Base-by-base conservation (phyloP, 1,284 basidiomycete species). In the Athelia sp. region DNA sequence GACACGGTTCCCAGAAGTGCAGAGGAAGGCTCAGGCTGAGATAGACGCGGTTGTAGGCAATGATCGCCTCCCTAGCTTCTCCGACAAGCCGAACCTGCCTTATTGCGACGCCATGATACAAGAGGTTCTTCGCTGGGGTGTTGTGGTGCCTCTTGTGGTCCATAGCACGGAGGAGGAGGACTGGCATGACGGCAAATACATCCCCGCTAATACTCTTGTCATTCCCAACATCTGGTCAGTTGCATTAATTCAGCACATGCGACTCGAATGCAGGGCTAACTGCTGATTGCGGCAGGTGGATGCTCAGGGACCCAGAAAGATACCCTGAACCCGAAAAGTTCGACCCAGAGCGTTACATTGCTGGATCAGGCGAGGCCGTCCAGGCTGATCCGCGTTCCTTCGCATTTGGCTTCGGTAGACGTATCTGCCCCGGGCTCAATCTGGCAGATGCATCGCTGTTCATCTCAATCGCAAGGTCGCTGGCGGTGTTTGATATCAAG, bases 391-490 rank as follows among this genome's bases (percentile, higher is more conserved):
- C 45, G 9, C 45, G 45, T 9, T 8, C 24, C 4, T 31, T 46
- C 23, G 22, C 24, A 4, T 46, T 46, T 46, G 45, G 45, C 4
- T 46, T 46, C 22, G 45, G 45, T 11, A 29, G 45, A 17, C 24
- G 45, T 44, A 43, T 45, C 34, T 52, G 22, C 48, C 52, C 54
- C 79, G 78, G 79, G 4, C 50, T 73, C 52, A 72, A 78, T 56
- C 70, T 84, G 48, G 81, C 81, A 1, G 79, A 83, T 56, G 69
- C 75, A 21, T 78, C 78, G 0, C 58, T 81, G 6, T 84, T 77
- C 60, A 73, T 81, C 43, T 70, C 76, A 10, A 73, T 71, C 46
- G 80, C 69, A 0, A 78, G 76, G 72, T 67, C 77, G 10, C 57
- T 82, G 22, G 74, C 81, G 0, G 78, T 73, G 11, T 80, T 84